phyloP scores from a whole-genome alignment of 2,329 filamentous ascomycete genomes.

The Chalara sp. region DNA sequence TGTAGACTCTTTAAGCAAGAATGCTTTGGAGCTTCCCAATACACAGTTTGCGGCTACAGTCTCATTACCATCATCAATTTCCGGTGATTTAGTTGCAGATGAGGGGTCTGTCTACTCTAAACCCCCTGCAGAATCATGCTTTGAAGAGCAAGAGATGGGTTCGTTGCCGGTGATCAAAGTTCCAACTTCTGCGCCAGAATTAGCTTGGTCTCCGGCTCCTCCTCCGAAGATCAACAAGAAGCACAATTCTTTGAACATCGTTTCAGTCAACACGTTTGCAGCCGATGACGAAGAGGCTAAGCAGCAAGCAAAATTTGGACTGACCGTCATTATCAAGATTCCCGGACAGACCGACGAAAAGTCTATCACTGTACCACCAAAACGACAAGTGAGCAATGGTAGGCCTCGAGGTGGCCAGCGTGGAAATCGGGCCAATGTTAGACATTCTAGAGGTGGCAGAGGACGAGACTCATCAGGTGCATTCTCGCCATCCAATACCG shows the following conservation, averaged over 20 bases:
- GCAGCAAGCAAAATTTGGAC: slow-evolving; percentile 31
- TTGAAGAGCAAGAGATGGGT: slow-evolving; percentile 75
- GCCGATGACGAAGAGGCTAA: slow-evolving; percentile 6
- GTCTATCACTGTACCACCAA: slow-evolving; percentile 30
- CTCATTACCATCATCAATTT: slow-evolving; percentile 47
- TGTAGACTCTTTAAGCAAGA: slow-evolving; percentile 62
- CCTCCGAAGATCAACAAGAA: slow-evolving; percentile 24
- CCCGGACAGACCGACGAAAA: slow-evolving; percentile 38
- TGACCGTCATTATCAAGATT: slow-evolving; percentile 37
- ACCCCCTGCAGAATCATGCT: slow-evolving; percentile 71
- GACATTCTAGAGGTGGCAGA: slow-evolving; percentile 22
- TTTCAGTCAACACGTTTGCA: neutral
- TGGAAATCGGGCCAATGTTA: slow-evolving; percentile 12
- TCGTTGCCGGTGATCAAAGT: slow-evolving; percentile 66
- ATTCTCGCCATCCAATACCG: slow-evolving; percentile 18
- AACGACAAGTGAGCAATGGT: slow-evolving; percentile 25
- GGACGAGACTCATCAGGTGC: slow-evolving; percentile 21
- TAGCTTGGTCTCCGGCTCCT: slow-evolving; percentile 54
- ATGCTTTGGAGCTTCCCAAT: slow-evolving; percentile 51
- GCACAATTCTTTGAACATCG: neutral
- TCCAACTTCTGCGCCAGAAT: slow-evolving; percentile 54
- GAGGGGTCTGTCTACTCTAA: slow-evolving; percentile 49
- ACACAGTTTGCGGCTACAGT: slow-evolving; percentile 52
- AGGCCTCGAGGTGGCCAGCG: slow-evolving; percentile 19
- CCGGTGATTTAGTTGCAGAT: slow-evolving; percentile 27